phyloP scores from a whole-genome alignment of 805 yeast genomes.

The Saccharomyces paradoxus region DNA sequence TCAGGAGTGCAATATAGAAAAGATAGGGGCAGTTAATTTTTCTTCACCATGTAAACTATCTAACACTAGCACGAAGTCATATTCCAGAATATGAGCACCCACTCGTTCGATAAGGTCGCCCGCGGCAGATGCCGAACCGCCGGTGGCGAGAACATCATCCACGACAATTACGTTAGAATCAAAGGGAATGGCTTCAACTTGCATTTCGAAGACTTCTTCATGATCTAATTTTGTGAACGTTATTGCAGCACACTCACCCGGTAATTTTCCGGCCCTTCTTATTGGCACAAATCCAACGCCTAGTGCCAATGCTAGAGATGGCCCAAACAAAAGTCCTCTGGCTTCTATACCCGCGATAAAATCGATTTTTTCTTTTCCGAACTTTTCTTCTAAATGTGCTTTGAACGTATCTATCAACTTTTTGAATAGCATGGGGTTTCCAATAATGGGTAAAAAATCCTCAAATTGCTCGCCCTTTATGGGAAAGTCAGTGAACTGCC shows the following conservation, averaged over 20 bases:
- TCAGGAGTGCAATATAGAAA: conserved; percentile 81
- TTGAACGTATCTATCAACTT: conserved; percentile 78
- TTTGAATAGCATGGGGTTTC: conserved; percentile 71
- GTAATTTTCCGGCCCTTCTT: conserved; percentile 91
- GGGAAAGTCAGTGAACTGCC: conserved; percentile 92
- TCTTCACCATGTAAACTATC: conserved; percentile 92
- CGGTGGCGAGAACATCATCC: conserved; percentile 96
- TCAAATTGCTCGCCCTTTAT: conserved; percentile 86
- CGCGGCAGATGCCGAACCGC: conserved; percentile 93
- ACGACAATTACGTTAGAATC: conserved; percentile 81
- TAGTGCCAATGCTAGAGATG: conserved; percentile 82
- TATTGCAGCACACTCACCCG: conserved; percentile 71
- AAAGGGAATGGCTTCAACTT: conserved; percentile 66
- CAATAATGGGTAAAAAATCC: conserved; percentile 92
- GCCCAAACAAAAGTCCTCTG: conserved; percentile 95
- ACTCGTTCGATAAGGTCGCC: conserved; percentile 68
- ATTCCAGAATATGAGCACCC: conserved; percentile 70
- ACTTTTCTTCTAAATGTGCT: conserved; percentile 52
- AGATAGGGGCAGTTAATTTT: conserved; percentile 76
- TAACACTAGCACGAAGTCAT: conserved; percentile 84
- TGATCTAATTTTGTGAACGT: conserved; percentile 89
- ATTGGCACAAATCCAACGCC: conserved; percentile 91
- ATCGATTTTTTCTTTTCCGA: conserved; percentile 58
- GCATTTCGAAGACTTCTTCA: conserved; percentile 80
- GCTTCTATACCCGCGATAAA: conserved; percentile 92